Conservation (phyloP, 345 rosid species). For the Syzygium jambos region DNA sequence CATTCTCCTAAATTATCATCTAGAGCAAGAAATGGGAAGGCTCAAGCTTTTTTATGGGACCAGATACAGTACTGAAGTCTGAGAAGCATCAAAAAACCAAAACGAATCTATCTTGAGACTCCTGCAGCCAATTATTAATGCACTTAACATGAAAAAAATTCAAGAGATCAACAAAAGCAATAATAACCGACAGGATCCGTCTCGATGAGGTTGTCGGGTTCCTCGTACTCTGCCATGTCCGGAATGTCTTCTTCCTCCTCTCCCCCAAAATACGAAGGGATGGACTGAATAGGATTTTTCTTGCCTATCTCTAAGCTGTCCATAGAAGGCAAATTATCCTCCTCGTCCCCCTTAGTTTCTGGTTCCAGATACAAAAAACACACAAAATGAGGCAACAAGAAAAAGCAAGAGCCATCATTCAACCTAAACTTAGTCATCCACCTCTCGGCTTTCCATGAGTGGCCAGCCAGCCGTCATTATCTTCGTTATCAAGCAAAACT, state of each 20-base stretch:
- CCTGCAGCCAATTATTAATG: background rate
- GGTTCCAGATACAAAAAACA: background rate
- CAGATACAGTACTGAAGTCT: background rate
- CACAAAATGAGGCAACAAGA: background rate
- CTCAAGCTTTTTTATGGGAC: background rate
- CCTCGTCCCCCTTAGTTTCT: slow-evolving; percentile 61
- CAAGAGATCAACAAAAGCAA: background rate
- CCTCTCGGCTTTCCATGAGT: slow-evolving; percentile 98
- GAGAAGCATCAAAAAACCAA: background rate
- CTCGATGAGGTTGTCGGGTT: slow-evolving; percentile 58
- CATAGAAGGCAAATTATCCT: slow-evolving; percentile 87
- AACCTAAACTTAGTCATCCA: slow-evolving; percentile 1
- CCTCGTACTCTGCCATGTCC: slow-evolving; percentile 87
- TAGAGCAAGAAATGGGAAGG: background rate
- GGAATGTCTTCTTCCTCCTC: slow-evolving; percentile 94
- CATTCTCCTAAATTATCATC: background rate
- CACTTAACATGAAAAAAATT: background rate
- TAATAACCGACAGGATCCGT: slow-evolving; percentile 31
- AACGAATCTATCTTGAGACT: background rate
- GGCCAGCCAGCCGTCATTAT: slow-evolving; percentile 95
- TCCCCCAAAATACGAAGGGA: slow-evolving; percentile 74
- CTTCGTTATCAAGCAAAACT: slow-evolving; percentile 88
- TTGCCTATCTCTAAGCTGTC: slow-evolving; percentile 61
- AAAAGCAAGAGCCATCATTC: background rate
- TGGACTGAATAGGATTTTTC: slow-evolving; percentile 44